phyloP scores from a whole-genome alignment of 164 flowering plant genomes.

The Macadamia integrifolia region DNA sequence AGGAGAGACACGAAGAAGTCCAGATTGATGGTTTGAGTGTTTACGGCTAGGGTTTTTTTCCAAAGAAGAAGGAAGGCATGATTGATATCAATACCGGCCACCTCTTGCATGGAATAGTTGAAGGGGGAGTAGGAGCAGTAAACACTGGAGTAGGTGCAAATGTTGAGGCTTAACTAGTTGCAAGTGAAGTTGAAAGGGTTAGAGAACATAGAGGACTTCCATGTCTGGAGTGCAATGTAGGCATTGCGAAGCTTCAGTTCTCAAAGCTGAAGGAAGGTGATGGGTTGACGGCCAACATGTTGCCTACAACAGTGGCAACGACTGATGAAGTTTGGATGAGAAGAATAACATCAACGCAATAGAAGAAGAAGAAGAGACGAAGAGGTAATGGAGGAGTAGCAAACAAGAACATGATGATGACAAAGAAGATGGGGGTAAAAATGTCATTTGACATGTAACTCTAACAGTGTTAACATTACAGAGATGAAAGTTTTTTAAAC shows the following conservation, averaged over 20 bases:
- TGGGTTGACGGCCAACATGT: neutral
- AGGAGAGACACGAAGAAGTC: too few relatives aligned
- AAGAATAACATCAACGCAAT: too few relatives aligned
- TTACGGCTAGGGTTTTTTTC: too few relatives aligned
- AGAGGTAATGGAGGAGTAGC: too few relatives aligned
- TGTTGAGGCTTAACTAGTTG: constrained; percentile 57
- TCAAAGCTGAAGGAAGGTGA: constrained; percentile 24
- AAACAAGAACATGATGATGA: too few relatives aligned
- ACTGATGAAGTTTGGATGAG: too few relatives aligned
- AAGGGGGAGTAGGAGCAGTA: constrained; percentile 45
- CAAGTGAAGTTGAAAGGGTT: constrained; percentile 64
- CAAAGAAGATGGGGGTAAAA: too few relatives aligned
- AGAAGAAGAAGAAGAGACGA: too few relatives aligned
- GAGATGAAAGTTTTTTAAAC: too few relatives aligned
- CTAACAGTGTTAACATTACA: too few relatives aligned
- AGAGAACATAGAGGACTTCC: constrained; percentile 61
- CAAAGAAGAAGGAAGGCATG: constrained; percentile 23
- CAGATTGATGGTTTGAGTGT: too few relatives aligned
- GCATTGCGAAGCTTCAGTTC: constrained; percentile 50
- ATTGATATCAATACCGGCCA: constrained; percentile 76
- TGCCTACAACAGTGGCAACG: neutral
- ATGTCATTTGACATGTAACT: too few relatives aligned
- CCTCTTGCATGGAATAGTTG: constrained; percentile 25
- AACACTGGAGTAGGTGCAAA: constrained; percentile 61
- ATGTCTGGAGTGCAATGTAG: constrained; percentile 71